phyloP scores from a whole-genome alignment of 2,329 filamentous ascomycete species.

The Fusarium sp. region DNA sequence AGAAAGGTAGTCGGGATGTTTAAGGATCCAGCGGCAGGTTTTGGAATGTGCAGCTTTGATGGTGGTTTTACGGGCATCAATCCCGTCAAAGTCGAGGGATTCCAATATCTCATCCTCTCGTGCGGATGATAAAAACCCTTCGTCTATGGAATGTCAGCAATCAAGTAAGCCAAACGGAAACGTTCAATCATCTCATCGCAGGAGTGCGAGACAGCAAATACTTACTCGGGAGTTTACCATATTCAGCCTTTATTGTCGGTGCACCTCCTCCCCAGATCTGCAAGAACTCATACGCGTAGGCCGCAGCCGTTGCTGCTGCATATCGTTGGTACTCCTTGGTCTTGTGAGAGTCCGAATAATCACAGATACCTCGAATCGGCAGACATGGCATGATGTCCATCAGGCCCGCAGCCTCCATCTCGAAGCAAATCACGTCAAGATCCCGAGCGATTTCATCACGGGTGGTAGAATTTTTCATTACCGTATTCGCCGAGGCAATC shows the following conservation, averaged over 20 bases:
- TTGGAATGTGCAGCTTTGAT: constrained; percentile 54
- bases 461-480: constrained; percentile 53
- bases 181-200: too few species aligned
- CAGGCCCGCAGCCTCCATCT: constrained; percentile 52
- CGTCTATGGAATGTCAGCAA: neutral
- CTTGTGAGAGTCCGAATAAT: constrained; percentile 50
- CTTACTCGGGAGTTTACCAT: neutral
- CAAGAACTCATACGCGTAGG: constrained; percentile 13
- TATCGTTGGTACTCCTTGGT: constrained; percentile 1
- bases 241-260: neutral
- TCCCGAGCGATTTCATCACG: constrained; percentile 50
- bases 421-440: constrained; percentile 43
- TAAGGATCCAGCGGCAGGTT: constrained; percentile 41
- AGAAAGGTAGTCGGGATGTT: constrained; percentile 5
- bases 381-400: constrained; percentile 52
- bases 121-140: fast-evolving
- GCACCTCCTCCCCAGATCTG: neutral
- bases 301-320: neutral
- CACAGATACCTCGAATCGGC: constrained; percentile 57
- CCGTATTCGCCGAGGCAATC: constrained; percentile 52
- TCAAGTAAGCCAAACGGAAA: neutral
- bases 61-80: constrained; percentile 54
- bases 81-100: constrained; percentile 55
- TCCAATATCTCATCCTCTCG: constrained; percentile 38
- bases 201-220: neutral